A percentile compares a stretch with the other conserved stretches of the same genome.
phyloP scores from a whole-genome alignment of 2,329 filamentous ascomycete genomes.

The Ophiocordyceps camponoti-saundersi region DNA sequence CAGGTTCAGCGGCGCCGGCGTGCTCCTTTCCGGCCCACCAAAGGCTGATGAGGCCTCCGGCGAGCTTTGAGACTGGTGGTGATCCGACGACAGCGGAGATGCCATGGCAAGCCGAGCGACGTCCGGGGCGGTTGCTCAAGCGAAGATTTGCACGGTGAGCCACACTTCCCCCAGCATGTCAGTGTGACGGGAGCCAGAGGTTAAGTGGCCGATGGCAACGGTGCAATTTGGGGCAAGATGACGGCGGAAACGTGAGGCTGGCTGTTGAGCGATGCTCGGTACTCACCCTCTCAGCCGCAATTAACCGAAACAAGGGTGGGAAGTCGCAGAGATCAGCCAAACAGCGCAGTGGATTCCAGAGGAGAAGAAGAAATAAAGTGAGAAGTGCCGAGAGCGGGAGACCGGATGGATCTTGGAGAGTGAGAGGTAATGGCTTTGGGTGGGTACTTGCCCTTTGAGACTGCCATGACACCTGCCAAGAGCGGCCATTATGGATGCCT shows the following conservation, averaged over 20 bases:
- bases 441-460: not conserved
- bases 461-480: not conserved
- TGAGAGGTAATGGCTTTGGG: not conserved
- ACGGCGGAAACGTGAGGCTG: not conserved
- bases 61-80: slow-evolving; percentile 11
- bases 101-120: slow-evolving; percentile 18
- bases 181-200: not conserved
- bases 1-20: slow-evolving; percentile 31
- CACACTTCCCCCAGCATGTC: not conserved
- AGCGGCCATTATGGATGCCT: not conserved
- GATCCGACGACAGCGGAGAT: slow-evolving; percentile 28
- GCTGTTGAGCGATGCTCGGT: not conserved
- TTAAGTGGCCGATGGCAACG: not conserved
- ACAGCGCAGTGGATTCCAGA: not conserved
- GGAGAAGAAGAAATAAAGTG: not conserved
- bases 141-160: not conserved
- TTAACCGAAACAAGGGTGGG: not conserved
- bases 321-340: not conserved
- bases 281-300: not conserved
- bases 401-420: not conserved
- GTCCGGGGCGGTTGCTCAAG: not conserved
- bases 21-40: slow-evolving; percentile 18
- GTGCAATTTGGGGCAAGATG: not conserved
- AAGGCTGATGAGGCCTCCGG: slow-evolving; percentile 8
- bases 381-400: not conserved